phyloP scores from a whole-genome alignment of 345 rosid genomes.

The Microcos paniculata region DNA sequence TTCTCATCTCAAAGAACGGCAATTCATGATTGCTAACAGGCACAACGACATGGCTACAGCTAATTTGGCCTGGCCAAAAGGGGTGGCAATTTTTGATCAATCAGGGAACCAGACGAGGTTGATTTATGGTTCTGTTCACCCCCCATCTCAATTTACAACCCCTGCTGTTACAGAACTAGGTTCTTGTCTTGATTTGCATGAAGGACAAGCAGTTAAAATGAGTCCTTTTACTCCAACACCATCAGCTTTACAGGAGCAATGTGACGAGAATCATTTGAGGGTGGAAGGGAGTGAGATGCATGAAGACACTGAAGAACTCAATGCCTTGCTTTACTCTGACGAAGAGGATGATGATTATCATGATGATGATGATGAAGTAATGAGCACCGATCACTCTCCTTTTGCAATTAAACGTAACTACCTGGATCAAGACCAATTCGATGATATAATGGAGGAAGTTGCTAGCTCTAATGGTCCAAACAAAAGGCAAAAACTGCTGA shows the following conservation, averaged over 20 bases:
- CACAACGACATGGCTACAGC: constrained; percentile 28
- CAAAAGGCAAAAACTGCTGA: constrained; percentile 58
- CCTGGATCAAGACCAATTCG: constrained; percentile 29
- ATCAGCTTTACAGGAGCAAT: constrained; percentile 29
- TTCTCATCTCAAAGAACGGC: constrained; percentile 34
- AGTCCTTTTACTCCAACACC: constrained; percentile 29
- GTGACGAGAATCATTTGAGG: constrained; percentile 33
- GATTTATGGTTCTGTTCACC: constrained; percentile 38
- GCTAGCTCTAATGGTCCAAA: constrained; percentile 51
- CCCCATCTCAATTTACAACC: constrained; percentile 32
- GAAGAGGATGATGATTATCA: constrained; percentile 43
- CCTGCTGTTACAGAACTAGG: constrained; percentile 19
- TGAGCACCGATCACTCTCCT: constrained; percentile 91
- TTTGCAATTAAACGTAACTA: constrained; percentile 33
- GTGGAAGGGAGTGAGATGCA: constrained; percentile 72
- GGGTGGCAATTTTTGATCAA: constrained; percentile 63
- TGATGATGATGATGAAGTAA: constrained; percentile 64
- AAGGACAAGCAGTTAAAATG: constrained; percentile 27
- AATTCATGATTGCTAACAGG: constrained; percentile 27
- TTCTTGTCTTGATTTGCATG: constrained; percentile 25
- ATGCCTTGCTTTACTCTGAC: constrained; percentile 89
- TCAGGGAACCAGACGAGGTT: constrained; percentile 66
- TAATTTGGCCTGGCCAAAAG: constrained; percentile 38
- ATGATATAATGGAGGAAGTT: constrained; percentile 50
- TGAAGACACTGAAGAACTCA: constrained; percentile 93